phyloP scores from a whole-genome alignment of 352 stramenopile genomes.

The Plasmopara muralis region DNA sequence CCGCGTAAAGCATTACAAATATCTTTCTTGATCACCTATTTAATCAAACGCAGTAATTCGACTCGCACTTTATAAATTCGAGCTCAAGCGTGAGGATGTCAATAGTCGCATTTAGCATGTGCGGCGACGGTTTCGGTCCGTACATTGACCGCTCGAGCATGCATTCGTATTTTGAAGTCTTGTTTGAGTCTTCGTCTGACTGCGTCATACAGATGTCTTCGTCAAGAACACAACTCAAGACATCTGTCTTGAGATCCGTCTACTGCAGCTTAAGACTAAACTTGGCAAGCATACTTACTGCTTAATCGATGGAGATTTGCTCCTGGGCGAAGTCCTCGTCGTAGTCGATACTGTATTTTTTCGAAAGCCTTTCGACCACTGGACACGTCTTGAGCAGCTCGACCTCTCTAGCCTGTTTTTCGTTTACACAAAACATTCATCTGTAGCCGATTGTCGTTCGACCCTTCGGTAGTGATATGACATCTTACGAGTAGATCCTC shows the following conservation, averaged over 20 bases:
- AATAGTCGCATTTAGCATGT: not conserved
- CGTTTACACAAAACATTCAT: not conserved
- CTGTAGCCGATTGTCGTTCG: not conserved
- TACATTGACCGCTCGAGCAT: not conserved
- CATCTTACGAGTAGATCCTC: not conserved
- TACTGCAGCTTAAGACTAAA: not conserved
- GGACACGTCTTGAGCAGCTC: too few relatives aligned
- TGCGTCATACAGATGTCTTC: slow-evolving; percentile 2
- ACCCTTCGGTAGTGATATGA: slow-evolving; percentile 1
- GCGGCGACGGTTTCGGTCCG: not conserved
- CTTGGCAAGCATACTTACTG: not conserved
- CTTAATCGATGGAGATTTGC: not conserved
- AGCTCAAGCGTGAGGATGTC: not conserved
- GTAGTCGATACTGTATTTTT: too few relatives aligned
- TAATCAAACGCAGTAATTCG: not conserved
- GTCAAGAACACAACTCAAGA: not conserved
- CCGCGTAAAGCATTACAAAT: not conserved
- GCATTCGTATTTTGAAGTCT: not conserved
- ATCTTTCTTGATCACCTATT: not conserved
- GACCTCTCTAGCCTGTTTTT: too few relatives aligned
- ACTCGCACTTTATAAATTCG: not conserved
- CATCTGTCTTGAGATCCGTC: not conserved
- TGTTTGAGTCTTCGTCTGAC: not conserved
- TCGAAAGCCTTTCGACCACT: too few relatives aligned
- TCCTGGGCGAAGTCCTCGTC: not conserved